These are phyloP conservation scores for Hanseniaspora sp. DNA, from an alignment of 1,139 yeast genomes.

Conservation along the genomic window DNA sequence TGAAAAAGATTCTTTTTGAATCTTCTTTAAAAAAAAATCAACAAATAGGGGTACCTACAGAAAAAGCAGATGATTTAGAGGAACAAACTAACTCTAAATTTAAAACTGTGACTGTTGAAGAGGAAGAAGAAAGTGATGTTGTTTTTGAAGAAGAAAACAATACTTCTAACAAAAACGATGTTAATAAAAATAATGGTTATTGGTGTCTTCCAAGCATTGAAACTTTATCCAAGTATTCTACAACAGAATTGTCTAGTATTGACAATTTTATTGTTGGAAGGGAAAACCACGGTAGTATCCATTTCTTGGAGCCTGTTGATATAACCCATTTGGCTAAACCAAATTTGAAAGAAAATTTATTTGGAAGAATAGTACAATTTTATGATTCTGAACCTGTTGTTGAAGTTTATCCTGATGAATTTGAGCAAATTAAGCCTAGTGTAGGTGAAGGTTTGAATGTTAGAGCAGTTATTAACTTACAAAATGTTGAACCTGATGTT, in stretches of 20 bases:
- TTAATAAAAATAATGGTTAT: constrained; percentile 41
- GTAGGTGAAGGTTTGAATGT: constrained; percentile 68
- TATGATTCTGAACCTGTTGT: constrained; percentile 41
- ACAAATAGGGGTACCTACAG: constrained; percentile 23
- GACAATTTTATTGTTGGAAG: constrained; percentile 70
- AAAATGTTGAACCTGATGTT: constrained; percentile 44
- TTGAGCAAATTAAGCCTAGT: constrained; percentile 39
- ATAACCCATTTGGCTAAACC: constrained; percentile 40
- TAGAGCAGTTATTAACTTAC: constrained; percentile 74
- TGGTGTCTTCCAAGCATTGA: constrained; percentile 70
- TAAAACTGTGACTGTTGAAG: constrained; percentile 18
- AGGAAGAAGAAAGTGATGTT: constrained; percentile 20
- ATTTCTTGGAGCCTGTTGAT: constrained; percentile 64
- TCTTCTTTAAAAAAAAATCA: constrained; percentile 17
- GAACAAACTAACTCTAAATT: constrained; percentile 10
- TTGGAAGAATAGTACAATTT: constrained; percentile 51
- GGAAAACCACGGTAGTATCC: constrained; percentile 61
- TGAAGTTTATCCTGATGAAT: constrained; percentile 53
- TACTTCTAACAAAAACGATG: constrained; percentile 19
- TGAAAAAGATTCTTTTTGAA: constrained; percentile 31
- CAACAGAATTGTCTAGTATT: constrained; percentile 45
- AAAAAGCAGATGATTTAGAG: constrained; percentile 18
- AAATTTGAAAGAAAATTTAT: constrained; percentile 36
- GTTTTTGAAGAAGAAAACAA: constrained; percentile 16
- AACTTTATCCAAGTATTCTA: constrained; percentile 40